Evolutionary conservation across 225 moss, liverwort and hornwort species (phyloP), one percentile per base, ranked within the genome.

Genomic region (Physcomitrium patens): DNA sequence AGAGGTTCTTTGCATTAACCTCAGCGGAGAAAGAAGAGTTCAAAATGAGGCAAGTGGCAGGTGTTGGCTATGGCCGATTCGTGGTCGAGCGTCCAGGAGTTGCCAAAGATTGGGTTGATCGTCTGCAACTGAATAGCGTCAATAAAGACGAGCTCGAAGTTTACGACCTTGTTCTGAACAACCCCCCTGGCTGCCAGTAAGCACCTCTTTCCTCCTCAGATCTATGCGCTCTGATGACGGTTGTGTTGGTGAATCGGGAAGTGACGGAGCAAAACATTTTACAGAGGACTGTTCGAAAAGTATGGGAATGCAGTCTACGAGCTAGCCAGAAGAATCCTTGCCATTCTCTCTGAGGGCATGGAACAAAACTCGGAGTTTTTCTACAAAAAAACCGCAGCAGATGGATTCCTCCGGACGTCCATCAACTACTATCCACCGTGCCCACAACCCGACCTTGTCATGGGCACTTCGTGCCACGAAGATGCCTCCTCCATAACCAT

Each of bases 101-200:
- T 58, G 17, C 26, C 8, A 69, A 68, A 28, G 76, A 68, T 20
- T 76, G 68, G 67, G 49, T 76, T 18, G 69, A 76, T 76, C 41
- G 23, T 61, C 68, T 48, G 46, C 65, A 53, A 47, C 15, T 60
- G 45, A 19, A 44, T 11, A 15, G 44, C 8, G 12, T 60, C 16
- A 48, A 76, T 8, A 58, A 31, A 43, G 76, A 67, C 19, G 60
- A 12, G 16, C 59, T 52, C 17, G 68, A 68, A 60, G 28, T 60
- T 58, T 51, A 55, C 2, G 44, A 65, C 43, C 45, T 75, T n/a
- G 47, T 54, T 26, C 26, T 66, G 6, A 65, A 56, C 26, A 75
- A 56, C 0, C 44, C 43, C 45, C 12, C 56, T 14, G 75, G 9
- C 14, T 56, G 42, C 42, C 45, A 75, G 66, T 75, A 57, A 56